Evolutionary conservation across 257 asterid species (phyloP).

Genomic region (Echites panduratus): DNA sequence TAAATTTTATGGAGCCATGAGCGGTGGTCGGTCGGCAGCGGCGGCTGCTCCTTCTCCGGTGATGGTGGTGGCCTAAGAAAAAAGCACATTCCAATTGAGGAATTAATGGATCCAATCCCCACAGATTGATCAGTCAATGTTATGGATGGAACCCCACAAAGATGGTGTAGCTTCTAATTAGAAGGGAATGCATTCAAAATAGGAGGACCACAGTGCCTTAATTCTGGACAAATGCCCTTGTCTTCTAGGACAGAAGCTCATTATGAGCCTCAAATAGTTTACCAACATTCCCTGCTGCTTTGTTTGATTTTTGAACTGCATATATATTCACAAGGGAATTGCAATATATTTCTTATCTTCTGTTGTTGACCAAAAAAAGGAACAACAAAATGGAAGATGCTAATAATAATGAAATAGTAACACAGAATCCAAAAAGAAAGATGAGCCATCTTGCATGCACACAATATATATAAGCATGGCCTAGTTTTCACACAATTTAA

Average conservation of each 20-base stretch:
- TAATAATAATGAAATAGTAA: neutral
- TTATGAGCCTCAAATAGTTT: slow-evolving; percentile 46
- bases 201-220: slow-evolving; percentile 52
- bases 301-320: neutral
- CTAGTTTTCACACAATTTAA: slow-evolving; percentile 27
- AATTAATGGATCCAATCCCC: slow-evolving; percentile 4
- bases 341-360: neutral
- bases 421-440: slow-evolving; percentile 23
- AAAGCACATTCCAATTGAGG: slow-evolving; percentile 4
- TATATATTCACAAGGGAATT: too few relatives aligned
- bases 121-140: slow-evolving; percentile 30
- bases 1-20: slow-evolving; percentile 18
- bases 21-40: slow-evolving; percentile 1
- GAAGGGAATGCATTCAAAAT: slow-evolving; percentile 30
- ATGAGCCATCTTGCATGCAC: neutral
- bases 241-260: slow-evolving; percentile 23
- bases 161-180: slow-evolving; percentile 25
- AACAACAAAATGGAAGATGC: neutral
- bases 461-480: slow-evolving; percentile 15
- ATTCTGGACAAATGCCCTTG: slow-evolving; percentile 38
- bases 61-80: slow-evolving; percentile 5
- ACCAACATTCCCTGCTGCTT: slow-evolving; percentile 38
- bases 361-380: slow-evolving; percentile 2
- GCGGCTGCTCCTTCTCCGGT: slow-evolving; percentile 8
- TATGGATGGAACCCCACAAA: slow-evolving; percentile 27